phyloP scores from a whole-genome alignment of 176 grass and related monocot genomes.

The Phyllostachys edulis region DNA sequence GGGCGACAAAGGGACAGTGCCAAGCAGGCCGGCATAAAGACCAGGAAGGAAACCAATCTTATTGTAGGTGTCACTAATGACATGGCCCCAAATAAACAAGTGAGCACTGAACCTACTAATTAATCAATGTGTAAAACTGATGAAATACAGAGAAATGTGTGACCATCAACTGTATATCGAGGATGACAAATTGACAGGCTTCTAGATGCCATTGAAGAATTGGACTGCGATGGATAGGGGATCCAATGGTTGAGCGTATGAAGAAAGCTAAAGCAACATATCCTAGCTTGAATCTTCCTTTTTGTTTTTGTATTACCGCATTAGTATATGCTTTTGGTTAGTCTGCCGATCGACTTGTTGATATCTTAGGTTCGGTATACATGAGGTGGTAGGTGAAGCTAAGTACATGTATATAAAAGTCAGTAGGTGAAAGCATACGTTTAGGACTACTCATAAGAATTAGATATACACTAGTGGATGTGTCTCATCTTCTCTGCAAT shows the following conservation, averaged over 20 bases:
- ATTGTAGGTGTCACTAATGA: constrained; percentile 2
- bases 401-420: constrained; percentile 20
- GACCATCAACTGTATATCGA: constrained; percentile 1
- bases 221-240: neutral
- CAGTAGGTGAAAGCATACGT: constrained; percentile 44
- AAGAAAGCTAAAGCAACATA: constrained; percentile 13
- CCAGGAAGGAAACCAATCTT: neutral
- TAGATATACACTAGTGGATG: neutral
- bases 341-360: neutral
- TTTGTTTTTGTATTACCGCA: neutral
- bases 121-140: constrained; percentile 2
- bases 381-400: constrained; percentile 23
- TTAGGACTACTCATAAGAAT: constrained; percentile 8
- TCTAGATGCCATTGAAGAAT: constrained; percentile 39
- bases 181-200: constrained; percentile 4
- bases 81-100: constrained; percentile 11
- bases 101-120: constrained; percentile 12
- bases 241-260: neutral
- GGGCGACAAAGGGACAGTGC: neutral
- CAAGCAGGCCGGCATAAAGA: neutral
- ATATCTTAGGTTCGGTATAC: neutral
- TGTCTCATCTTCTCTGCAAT: neutral
- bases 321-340: neutral
- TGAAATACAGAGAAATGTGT: neutral
- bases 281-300: neutral